phyloP scores from a whole-genome alignment of 495 filamentous ascomycete species.

The Talaromyces nanjingensis region DNA sequence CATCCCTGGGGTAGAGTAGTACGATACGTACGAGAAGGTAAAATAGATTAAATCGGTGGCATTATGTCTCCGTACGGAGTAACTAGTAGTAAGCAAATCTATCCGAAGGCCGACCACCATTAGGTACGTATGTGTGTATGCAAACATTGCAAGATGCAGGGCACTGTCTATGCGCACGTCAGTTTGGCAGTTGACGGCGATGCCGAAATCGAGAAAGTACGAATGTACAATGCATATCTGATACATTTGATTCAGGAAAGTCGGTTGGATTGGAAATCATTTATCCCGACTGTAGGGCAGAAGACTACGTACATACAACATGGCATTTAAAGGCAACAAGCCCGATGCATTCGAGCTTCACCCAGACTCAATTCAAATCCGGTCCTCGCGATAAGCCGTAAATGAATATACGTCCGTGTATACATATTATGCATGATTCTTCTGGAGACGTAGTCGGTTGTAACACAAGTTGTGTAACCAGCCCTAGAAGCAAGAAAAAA shows the following conservation, averaged over 20 bases:
- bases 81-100: background rate
- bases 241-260: background rate
- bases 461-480: background rate
- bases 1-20: background rate
- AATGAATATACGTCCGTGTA: background rate
- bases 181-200: background rate
- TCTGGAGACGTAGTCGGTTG: background rate
- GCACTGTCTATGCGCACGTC: background rate
- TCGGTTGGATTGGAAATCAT: background rate
- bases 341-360: background rate
- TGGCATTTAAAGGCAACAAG: background rate
- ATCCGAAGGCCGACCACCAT: background rate
- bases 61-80: background rate
- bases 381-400: background rate
- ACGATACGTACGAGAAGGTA: background rate
- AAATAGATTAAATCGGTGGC: background rate
- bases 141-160: background rate
- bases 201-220: background rate
- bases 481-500: background rate
- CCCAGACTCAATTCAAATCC: background rate
- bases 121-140: constrained; percentile 7
- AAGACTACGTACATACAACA: too few relatives aligned
- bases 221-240: background rate
- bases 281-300: background rate
- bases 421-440: background rate